Conservation (phyloP, 306 rosid genomes). For the Acacia acuminata region DNA sequence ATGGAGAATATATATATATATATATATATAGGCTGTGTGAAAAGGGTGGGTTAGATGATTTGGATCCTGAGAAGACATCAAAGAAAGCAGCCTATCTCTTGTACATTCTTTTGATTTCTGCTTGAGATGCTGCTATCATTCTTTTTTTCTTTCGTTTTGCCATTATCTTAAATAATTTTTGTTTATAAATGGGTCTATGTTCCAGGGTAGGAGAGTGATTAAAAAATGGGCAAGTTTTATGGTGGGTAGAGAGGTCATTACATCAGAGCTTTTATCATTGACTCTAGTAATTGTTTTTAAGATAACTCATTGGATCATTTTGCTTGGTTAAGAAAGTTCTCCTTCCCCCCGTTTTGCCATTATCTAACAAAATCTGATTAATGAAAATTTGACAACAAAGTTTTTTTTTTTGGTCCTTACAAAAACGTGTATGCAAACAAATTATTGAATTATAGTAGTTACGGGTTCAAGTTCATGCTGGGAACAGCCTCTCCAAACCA, state of each 20-base stretch:
- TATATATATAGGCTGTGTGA: conserved; percentile 1
- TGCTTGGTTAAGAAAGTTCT: background rate
- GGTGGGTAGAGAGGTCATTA: background rate
- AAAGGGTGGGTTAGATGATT: background rate
- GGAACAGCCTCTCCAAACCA: too few relatives aligned
- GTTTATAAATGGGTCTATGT: background rate
- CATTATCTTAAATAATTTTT: background rate
- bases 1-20: background rate
- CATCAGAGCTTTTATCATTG: too few relatives aligned
- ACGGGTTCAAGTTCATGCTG: too few relatives aligned
- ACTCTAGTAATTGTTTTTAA: too few relatives aligned
- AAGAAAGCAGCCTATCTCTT: conserved; percentile 20
- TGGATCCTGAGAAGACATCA: background rate
- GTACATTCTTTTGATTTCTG: conserved; percentile 25
- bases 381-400: too few relatives aligned
- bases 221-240: background rate
- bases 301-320: background rate
- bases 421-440: too few relatives aligned
- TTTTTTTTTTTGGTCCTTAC: too few relatives aligned
- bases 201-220: conserved; percentile 14
- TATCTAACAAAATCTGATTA: too few relatives aligned
- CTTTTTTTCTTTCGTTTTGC: conserved; percentile 13
- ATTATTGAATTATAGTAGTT: too few relatives aligned
- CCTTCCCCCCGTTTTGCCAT: too few relatives aligned
- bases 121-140: conserved; percentile 30